Conservation (phyloP, 441 rosid genomes). For the Metrosideros polymorpha region DNA sequence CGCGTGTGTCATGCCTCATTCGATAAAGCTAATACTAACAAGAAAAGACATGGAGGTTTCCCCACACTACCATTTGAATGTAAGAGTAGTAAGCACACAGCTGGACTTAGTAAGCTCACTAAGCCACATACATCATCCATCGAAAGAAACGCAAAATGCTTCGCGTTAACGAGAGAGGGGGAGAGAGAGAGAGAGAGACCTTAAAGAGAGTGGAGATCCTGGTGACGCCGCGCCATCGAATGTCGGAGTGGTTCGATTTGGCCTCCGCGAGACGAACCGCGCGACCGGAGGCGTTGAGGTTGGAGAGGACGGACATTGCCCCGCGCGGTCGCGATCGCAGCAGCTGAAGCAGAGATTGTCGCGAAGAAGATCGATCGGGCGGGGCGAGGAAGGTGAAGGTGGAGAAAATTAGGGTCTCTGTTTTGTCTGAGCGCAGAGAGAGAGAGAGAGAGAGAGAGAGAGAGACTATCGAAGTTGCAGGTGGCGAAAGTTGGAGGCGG, state of each 20-base stretch:
- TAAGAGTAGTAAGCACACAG: neutral
- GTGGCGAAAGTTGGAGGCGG: constrained; percentile 27
- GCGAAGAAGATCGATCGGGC: neutral
- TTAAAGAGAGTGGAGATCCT: constrained; percentile 20
- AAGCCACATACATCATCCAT: neutral
- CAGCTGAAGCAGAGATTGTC: neutral
- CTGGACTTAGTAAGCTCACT: neutral
- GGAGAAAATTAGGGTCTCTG: neutral
- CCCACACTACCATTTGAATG: neutral
- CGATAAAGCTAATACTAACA: neutral
- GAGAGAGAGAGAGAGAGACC: constrained; percentile 18
- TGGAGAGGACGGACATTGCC: constrained; percentile 38
- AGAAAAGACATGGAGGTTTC: neutral
- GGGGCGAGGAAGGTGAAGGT: neutral
- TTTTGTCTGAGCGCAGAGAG: neutral
- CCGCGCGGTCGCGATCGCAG: neutral
- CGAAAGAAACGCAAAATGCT: neutral
- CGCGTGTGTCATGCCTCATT: neutral
- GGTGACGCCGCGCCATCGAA: constrained; percentile 6
- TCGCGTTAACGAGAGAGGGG: neutral
- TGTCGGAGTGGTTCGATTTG: neutral
- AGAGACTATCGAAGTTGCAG: neutral
- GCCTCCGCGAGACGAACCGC: constrained; percentile 3
- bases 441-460: neutral
- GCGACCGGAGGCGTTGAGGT: constrained; percentile 12